A percentile compares a stretch with the other conserved stretches of the same genome.
Conservation (phyloP, 164 flowering plant genomes). For the Tetracentron sinense region DNA sequence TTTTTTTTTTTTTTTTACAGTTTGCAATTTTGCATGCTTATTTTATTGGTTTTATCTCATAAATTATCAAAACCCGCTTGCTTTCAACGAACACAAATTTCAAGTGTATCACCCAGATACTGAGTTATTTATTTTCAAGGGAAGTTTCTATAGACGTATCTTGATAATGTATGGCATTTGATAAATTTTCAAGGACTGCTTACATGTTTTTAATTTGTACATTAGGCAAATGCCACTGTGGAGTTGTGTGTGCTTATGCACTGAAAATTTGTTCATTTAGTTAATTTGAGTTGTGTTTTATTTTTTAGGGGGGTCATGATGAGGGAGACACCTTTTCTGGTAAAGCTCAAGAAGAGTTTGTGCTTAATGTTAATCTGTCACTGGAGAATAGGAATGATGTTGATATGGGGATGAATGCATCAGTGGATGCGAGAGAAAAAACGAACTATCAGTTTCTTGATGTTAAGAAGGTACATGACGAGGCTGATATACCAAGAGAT, state of each 20-base stretch:
- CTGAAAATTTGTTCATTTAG: neutral
- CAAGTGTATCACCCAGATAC: neutral
- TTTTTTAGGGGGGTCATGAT: slow-evolving; percentile 22
- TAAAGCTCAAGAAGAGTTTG: slow-evolving; percentile 10
- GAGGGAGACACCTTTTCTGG: slow-evolving; percentile 7
- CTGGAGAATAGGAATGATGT: slow-evolving; percentile 5
- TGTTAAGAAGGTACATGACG: slow-evolving; percentile 5
- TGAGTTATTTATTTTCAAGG: slow-evolving; percentile 26
- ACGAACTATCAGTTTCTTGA: neutral
- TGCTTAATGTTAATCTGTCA: neutral
- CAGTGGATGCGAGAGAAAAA: slow-evolving; percentile 6
- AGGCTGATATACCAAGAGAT: slow-evolving; percentile 8
- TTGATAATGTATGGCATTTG: slow-evolving; percentile 43
- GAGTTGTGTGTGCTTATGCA: neutral
- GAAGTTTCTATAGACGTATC: slow-evolving; percentile 35
- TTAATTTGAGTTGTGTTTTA: slow-evolving; percentile 4
- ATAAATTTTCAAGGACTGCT: slow-evolving; percentile 52
- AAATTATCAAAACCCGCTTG: slow-evolving; percentile 7
- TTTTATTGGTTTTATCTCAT: neutral
- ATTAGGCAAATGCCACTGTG: neutral
- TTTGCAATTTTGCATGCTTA: neutral
- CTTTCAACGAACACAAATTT: slow-evolving; percentile 3
- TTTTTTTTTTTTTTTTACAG: neutral
- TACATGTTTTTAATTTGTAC: slow-evolving; percentile 14
- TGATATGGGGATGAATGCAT: slow-evolving; percentile 6